Percentiles rank a stretch among this genome's conserved stretches.
Evolutionary conservation across 148 eudicot species (phyloP).

Genomic region (Cornus suecica): DNA sequence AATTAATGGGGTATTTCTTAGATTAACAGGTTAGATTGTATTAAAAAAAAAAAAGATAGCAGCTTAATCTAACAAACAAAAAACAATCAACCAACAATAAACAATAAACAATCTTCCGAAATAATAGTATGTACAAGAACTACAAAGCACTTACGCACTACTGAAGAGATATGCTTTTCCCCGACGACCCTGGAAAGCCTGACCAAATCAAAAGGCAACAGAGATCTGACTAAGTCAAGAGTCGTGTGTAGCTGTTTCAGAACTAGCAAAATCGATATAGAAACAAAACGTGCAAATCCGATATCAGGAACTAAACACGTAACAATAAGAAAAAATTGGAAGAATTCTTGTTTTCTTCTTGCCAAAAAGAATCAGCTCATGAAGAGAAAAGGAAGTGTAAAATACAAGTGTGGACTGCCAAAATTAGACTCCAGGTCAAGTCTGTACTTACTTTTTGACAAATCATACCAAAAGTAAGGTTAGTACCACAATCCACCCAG

Average conservation of each 20-base stretch:
- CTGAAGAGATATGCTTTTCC: constrained; percentile 88
- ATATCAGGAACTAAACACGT: neutral
- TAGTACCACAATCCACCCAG: too few relatives aligned
- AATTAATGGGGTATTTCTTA: too few relatives aligned
- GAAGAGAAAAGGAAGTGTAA: too few relatives aligned
- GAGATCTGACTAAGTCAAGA: neutral
- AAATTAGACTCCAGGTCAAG: too few relatives aligned
- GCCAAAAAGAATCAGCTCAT: too few relatives aligned
- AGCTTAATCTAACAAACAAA: neutral
- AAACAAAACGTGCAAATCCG: neutral
- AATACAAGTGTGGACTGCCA: too few relatives aligned
- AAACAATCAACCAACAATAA: too few relatives aligned
- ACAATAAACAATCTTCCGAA: neutral
- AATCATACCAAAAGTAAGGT: too few relatives aligned
- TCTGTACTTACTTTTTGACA: too few relatives aligned
- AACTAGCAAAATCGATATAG: neutral
- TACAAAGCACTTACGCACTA: constrained; percentile 61
- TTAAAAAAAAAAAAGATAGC: too few relatives aligned
- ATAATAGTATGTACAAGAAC: neutral
- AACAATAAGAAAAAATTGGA: neutral
- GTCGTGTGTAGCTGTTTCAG: neutral
- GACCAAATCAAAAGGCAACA: constrained; percentile 18
- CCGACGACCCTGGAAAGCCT: constrained; percentile 74
- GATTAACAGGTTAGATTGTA: too few relatives aligned
- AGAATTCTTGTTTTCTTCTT: neutral